Base-by-base conservation (phyloP, 495 filamentous ascomycete genomes). In the Bacidia gigantensis region DNA sequence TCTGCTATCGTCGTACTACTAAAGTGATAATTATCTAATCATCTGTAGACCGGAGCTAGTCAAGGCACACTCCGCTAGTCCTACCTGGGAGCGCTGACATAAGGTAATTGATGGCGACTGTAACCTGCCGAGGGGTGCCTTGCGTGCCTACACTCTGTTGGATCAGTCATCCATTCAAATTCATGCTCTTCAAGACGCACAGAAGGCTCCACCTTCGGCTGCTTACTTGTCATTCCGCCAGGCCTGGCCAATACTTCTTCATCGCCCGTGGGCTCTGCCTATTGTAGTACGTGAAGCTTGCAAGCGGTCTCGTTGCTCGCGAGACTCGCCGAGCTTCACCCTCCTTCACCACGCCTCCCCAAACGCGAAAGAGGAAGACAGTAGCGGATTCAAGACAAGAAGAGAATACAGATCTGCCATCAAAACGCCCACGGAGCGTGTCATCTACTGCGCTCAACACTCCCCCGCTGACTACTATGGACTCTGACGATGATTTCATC, bases 401-500 rank as follows among this genome's bases (percentile, higher is more conserved):
- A 61, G 58, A 63, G 66, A 62, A 43, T 11, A 23, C 51, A 60
- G 66, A 45, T 44, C 52, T 52, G 60, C 67, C 53, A 67, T 71
- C 17, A 71, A 72, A 61, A 76, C 50, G 72, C 60, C 73, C 69
- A 67, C 68, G 80, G 38, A 59, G 69, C 51, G 64, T 67, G 46
- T 71, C 72, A 44, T 76, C 79, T 17, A 72, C 76, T 20, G 79
- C 80, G n/a, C 82, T 83, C 24, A 68, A 75, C 48, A 64, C 66
- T 51, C 65, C 66, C 58, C 69, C 66, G 24, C 53, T 54, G 29
- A 62, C 58, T 54, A 71, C 69, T 55, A 97, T 97, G 92, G 90
- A 95, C 63, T 95, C 92, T 11, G 92, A 97, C 57, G 90, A 97
- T 64, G 92, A 97, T 56, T 89, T 90, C 64, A 86, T 94, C 76